Evolutionary conservation across 2,329 filamentous ascomycete species (phyloP).

Genomic region (Metarhizium album): DNA sequence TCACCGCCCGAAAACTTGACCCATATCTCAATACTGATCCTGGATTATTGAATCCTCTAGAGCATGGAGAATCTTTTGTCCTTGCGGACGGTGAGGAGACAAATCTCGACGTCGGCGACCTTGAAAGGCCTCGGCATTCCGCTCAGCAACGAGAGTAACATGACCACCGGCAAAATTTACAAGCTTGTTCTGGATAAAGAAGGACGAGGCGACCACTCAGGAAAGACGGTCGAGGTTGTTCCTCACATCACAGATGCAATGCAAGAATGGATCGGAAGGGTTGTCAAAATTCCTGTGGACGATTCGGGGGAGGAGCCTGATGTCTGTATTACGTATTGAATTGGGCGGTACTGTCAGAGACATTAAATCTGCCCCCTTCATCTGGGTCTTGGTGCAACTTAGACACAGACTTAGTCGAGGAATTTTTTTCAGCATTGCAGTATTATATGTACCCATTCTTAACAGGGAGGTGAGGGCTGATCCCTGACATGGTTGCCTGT

Average conservation of each 20-base stretch:
- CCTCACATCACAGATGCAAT: slow-evolving; percentile 88
- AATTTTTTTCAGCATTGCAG: slow-evolving; percentile 83
- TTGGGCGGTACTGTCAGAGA: slow-evolving; percentile 34
- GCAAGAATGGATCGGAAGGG: slow-evolving; percentile 83
- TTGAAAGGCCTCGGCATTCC: slow-evolving; percentile 60
- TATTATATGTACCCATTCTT: slow-evolving; percentile 65
- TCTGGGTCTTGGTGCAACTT: slow-evolving; percentile 76
- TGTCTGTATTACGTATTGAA: slow-evolving; percentile 59
- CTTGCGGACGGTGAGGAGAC: slow-evolving; percentile 63
- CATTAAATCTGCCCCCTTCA: slow-evolving; percentile 78
- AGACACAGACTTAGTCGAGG: slow-evolving; percentile 59
- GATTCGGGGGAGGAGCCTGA: slow-evolving; percentile 74
- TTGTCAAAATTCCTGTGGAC: slow-evolving; percentile 77
- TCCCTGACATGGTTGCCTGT: slow-evolving; percentile 73
- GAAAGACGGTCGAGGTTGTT: slow-evolving; percentile 81
- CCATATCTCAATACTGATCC: slow-evolving; percentile 34
- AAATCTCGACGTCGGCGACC: slow-evolving; percentile 47
- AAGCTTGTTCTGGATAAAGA: slow-evolving; percentile 71
- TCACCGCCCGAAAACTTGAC: slow-evolving; percentile 26
- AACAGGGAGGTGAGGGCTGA: slow-evolving; percentile 67
- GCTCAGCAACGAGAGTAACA: slow-evolving; percentile 80
- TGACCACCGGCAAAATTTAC: slow-evolving; percentile 97
- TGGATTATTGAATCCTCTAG: slow-evolving; percentile 17
- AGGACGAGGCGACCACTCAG: slow-evolving; percentile 64
- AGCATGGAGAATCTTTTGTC: slow-evolving; percentile 82